phyloP scores from a whole-genome alignment of 2,329 filamentous ascomycete species.

The Penicillium sclerotigenum region DNA sequence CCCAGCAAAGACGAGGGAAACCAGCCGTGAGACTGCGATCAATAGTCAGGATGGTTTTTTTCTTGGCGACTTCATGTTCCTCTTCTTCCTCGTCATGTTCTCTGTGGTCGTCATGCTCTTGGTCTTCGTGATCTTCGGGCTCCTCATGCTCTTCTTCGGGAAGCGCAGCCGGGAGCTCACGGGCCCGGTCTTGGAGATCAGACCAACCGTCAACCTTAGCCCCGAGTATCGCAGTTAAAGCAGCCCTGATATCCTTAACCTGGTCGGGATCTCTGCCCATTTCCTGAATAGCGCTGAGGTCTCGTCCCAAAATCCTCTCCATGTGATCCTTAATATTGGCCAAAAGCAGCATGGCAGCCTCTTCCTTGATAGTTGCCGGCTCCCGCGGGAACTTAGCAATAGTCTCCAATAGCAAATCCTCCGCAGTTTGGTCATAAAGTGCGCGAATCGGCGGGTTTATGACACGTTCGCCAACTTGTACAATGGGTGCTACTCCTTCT shows the following conservation, averaged over 20 bases:
- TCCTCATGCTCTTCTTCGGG: slow-evolving; percentile 29
- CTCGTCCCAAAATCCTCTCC: slow-evolving; percentile 46
- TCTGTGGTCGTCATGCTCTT: slow-evolving; percentile 31
- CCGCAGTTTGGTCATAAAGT: slow-evolving; percentile 44
- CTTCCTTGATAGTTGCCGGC: slow-evolving; percentile 46
- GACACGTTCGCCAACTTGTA: slow-evolving; percentile 43
- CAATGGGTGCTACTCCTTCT: slow-evolving; percentile 42
- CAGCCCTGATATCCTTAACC: slow-evolving; percentile 45
- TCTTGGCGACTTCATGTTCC: slow-evolving; percentile 32
- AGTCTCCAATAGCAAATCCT: slow-evolving; percentile 43
- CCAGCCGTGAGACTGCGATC: slow-evolving; percentile 41
- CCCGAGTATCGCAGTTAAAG: slow-evolving; percentile 43
- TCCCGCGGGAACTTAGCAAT: slow-evolving; percentile 45
- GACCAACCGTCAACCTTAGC: slow-evolving; percentile 47
- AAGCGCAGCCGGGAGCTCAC: slow-evolving; percentile 35
- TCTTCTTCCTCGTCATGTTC: slow-evolving; percentile 26
- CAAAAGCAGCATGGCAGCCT: slow-evolving; percentile 47
- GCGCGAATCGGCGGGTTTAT: slow-evolving; percentile 43
- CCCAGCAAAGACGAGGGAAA: slow-evolving; percentile 43
- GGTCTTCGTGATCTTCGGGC: slow-evolving; percentile 8
- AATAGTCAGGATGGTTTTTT: slow-evolving; percentile 43
- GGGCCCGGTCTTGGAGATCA: slow-evolving; percentile 40
- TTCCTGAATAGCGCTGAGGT: slow-evolving; percentile 45
- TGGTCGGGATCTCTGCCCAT: slow-evolving; percentile 47
- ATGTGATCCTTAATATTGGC: slow-evolving; percentile 50